Evolutionary conservation across 352 stramenopile genomes (phyloP).

Genomic region (Pythium apleroticum): DNA sequence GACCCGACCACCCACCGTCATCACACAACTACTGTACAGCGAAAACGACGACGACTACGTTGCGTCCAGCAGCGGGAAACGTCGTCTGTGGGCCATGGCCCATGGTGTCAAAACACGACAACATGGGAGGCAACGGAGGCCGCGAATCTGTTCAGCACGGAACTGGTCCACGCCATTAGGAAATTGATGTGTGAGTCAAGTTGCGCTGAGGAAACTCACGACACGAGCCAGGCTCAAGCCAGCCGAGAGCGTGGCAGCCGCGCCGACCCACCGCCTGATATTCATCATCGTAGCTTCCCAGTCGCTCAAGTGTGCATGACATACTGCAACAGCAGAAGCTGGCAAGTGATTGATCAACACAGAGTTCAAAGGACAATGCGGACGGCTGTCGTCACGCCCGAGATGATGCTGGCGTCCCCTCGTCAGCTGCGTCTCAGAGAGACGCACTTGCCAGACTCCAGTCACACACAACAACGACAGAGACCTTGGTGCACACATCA

Average conservation of each 20-base stretch:
- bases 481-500: neutral
- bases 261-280: no score
- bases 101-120: no score
- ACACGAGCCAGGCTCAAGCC: neutral
- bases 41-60: no score
- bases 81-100: no score
- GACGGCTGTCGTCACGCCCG: neutral
- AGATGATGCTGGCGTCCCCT: neutral
- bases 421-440: neutral
- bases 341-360: no score
- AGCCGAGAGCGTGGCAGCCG: neutral
- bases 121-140: no score
- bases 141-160: slow-evolving; percentile 1
- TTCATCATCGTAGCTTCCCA: neutral
- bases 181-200: neutral
- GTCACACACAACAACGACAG: no score
- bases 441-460: neutral
- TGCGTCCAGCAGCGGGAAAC: no score
- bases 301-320: no score
- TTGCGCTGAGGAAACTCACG: neutral
- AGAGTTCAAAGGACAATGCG: neutral
- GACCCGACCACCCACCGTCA: no score
- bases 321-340: no score
- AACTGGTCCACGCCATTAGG: neutral
- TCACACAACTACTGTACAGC: no score